These are phyloP conservation scores for Firmiana major DNA, from an alignment of 345 rosid genomes.

Conservation along the genomic window DNA sequence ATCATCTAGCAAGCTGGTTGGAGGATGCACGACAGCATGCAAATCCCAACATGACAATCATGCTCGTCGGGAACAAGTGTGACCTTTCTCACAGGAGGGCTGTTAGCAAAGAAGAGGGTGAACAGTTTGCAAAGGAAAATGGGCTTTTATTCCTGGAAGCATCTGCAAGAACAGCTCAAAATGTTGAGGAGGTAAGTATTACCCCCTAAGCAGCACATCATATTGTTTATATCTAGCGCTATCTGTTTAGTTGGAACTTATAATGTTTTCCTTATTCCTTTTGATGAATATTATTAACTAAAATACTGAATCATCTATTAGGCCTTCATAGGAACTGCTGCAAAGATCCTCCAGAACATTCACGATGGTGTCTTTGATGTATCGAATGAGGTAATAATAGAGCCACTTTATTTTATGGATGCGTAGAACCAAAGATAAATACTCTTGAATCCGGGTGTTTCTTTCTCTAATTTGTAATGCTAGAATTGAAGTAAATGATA, in stretches of 20 bases:
- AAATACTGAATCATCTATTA: conserved; percentile 19
- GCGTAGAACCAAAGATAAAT: not conserved
- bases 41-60: conserved; percentile 93
- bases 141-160: conserved; percentile 93
- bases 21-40: conserved; percentile 99
- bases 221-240: not conserved
- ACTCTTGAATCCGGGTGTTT: not conserved
- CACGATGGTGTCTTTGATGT: conserved; percentile 89
- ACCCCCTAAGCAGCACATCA: not conserved
- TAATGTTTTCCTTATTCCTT: not conserved
- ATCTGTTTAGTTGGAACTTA: not conserved
- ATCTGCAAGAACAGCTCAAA: conserved; percentile 98
- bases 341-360: conserved; percentile 86
- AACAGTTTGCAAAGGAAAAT: conserved; percentile 94
- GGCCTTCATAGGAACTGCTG: conserved; percentile 92
- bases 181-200: conserved; percentile 83
- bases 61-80: conserved; percentile 87
- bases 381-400: conserved; percentile 69
- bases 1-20: conserved; percentile 96
- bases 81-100: conserved; percentile 93
- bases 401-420: not conserved
- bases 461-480: not conserved
- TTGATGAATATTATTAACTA: not conserved
- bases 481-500: not conserved
- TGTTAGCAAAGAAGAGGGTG: conserved; percentile 97